Percentiles rank a stretch among this genome's conserved stretches.
phyloP scores from a whole-genome alignment of 1,139 yeast species.

The Spencermartinsiella ligniputridi region DNA sequence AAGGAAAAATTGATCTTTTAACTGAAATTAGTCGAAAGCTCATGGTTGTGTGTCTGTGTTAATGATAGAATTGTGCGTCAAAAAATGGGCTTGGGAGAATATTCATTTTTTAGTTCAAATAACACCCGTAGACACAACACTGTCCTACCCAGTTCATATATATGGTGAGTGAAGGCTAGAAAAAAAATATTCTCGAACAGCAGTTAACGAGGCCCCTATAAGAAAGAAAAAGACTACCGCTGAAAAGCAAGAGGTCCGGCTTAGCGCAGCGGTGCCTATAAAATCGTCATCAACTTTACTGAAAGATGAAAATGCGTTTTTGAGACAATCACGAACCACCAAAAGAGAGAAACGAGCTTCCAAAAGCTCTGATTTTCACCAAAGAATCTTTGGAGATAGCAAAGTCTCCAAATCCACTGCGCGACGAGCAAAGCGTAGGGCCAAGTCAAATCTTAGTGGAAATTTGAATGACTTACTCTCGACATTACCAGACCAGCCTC shows the following conservation, averaged over 20 bases:
- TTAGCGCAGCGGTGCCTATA: neutral
- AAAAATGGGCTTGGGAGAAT: no score
- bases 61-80: no score
- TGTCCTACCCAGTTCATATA: no score
- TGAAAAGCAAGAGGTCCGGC: neutral
- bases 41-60: no score
- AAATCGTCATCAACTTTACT: neutral
- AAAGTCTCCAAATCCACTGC: constrained; percentile 28
- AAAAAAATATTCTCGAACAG: no score
- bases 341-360: constrained; percentile 28
- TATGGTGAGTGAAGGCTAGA: no score
- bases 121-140: neutral
- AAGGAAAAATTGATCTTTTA: no score
- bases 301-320: constrained; percentile 22
- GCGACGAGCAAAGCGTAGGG: constrained; percentile 25
- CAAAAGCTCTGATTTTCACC: constrained; percentile 18
- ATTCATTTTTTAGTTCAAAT: no score
- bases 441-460: constrained; percentile 27
- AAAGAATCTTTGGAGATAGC: constrained; percentile 9
- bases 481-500: constrained; percentile 24
- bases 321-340: constrained; percentile 23
- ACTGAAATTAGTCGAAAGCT: neutral
- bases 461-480: constrained; percentile 29
- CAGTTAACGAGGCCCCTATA: neutral
- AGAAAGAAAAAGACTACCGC: neutral